Percentiles rank a stretch among this genome's conserved stretches.
These are phyloP conservation scores for Monotropa hypopitys DNA, from an alignment of 179 eudicot genomes.

Conservation along the genomic window DNA sequence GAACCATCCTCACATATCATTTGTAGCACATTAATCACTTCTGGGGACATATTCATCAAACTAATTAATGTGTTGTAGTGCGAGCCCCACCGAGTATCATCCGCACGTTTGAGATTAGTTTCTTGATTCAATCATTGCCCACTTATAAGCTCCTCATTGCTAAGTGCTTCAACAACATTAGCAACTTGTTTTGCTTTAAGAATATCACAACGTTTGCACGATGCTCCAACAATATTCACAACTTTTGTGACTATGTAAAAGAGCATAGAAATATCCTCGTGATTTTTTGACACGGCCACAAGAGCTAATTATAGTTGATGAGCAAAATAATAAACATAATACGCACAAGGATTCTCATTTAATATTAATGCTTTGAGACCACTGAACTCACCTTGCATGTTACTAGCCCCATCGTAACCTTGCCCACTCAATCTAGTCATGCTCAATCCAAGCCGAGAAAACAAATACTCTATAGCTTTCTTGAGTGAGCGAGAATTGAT, in stretches of 20 bases:
- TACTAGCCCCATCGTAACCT: neutral
- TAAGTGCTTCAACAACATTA: too few species aligned
- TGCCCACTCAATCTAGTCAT: neutral
- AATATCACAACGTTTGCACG: too few species aligned
- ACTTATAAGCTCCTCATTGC: too few species aligned
- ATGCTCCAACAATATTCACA: neutral
- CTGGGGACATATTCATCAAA: too few species aligned
- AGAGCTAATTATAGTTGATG: neutral
- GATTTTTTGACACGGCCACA: neutral
- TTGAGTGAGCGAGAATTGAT: neutral
- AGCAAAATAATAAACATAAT: neutral
- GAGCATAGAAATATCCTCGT: neutral
- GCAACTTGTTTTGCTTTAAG: too few species aligned
- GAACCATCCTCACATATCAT: neutral
- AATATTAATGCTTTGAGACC: neutral
- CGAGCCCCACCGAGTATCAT: neutral
- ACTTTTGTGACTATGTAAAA: neutral
- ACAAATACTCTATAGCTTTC: neutral
- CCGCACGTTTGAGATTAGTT: neutral
- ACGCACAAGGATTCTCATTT: neutral
- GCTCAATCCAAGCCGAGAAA: neutral
- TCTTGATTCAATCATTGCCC: too few species aligned
- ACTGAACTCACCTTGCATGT: neutral
- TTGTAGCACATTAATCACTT: neutral
- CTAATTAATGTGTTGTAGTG: neutral